Evolutionary conservation across 495 filamentous ascomycete genomes (phyloP).

Genomic region (Penicillium lividum): DNA sequence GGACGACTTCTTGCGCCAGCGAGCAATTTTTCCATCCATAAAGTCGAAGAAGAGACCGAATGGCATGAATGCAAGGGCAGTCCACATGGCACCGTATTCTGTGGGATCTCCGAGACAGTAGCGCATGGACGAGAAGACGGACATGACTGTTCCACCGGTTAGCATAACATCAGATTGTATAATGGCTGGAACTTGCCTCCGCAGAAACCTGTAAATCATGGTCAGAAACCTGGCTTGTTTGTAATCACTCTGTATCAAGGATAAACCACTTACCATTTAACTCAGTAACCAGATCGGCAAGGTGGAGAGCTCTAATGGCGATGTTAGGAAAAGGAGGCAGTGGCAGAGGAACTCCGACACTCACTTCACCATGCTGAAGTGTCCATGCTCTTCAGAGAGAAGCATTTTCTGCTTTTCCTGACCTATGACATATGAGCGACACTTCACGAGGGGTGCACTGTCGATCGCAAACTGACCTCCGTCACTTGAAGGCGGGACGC

Average conservation of each 20-base stretch:
- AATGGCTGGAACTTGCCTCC: slow-evolving; percentile 43
- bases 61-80: slow-evolving; percentile 84
- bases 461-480: slow-evolving; percentile 39
- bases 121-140: slow-evolving; percentile 91
- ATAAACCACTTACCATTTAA: slow-evolving; percentile 71
- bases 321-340: slow-evolving; percentile 17
- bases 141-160: slow-evolving; percentile 64
- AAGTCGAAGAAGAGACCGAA: slow-evolving; percentile 98
- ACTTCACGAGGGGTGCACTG: slow-evolving; percentile 9
- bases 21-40: slow-evolving; percentile 93
- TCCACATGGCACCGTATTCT: slow-evolving; percentile 67
- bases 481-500: slow-evolving; percentile 36
- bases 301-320: slow-evolving; percentile 71
- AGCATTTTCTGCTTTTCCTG: slow-evolving; percentile 86
- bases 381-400: slow-evolving; percentile 71
- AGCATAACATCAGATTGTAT: slow-evolving; percentile 17
- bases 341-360: slow-evolving; percentile 15
- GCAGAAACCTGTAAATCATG: slow-evolving; percentile 48
- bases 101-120: slow-evolving; percentile 80
- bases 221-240: slow-evolving; percentile 16
- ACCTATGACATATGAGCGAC: slow-evolving; percentile 45
- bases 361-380: slow-evolving; percentile 74
- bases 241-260: background rate
- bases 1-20: slow-evolving; percentile 93
- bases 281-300: slow-evolving; percentile 94